Conservation (phyloP, 2,329 filamentous ascomycete genomes). For the Grosmannia serpens region DNA sequence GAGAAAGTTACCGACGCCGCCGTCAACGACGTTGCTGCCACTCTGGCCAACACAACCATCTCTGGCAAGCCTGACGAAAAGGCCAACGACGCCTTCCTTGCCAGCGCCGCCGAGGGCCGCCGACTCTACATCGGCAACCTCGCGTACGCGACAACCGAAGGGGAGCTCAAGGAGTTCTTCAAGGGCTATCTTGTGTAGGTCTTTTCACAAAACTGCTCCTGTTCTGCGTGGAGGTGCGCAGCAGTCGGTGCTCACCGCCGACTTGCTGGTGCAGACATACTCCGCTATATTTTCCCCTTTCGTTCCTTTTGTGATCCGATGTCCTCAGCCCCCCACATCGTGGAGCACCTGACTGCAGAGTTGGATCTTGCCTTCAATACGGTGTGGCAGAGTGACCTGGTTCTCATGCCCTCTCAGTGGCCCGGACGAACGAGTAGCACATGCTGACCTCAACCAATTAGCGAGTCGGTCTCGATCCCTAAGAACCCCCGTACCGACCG, state of each 20-base stretch:
- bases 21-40: constrained; percentile 67
- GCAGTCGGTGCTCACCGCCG: background rate
- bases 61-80: constrained; percentile 43
- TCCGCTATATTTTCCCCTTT: background rate
- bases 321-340: background rate
- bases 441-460: constrained; percentile 32
- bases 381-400: background rate
- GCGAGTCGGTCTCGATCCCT: constrained; percentile 97
- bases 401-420: background rate
- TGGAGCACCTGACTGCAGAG: background rate
- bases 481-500: constrained; percentile 99
- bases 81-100: constrained; percentile 82
- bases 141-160: constrained; percentile 99
- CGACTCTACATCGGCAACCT: constrained; percentile 99
- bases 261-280: background rate
- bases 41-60: constrained; percentile 64
- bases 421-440: background rate
- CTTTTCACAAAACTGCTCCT: background rate
- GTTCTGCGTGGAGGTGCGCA: background rate
- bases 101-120: constrained; percentile 96
- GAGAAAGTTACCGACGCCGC: constrained; percentile 51
- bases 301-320: background rate
- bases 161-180: constrained; percentile 99
- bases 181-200: constrained; percentile 98
- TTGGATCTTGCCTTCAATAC: background rate